These are phyloP conservation scores for Schoenoplectus tabernaemontani DNA, from an alignment of 202 grass and related monocot species.

Conservation along the genomic window DNA sequence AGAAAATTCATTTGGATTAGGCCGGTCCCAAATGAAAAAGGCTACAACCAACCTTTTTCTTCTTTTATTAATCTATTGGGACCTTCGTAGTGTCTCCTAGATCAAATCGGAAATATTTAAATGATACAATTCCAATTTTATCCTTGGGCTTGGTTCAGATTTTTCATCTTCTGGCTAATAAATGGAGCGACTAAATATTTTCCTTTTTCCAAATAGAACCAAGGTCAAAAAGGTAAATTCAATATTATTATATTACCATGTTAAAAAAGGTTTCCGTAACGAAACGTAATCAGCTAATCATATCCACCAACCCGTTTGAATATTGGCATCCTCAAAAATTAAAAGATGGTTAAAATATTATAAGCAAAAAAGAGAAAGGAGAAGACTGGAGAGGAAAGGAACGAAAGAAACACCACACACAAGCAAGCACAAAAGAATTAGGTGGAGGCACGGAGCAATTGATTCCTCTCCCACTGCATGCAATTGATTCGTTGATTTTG, in stretches of 20 bases:
- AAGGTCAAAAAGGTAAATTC: background rate
- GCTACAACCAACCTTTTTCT: too few relatives aligned
- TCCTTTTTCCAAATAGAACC: background rate
- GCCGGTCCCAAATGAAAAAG: too few relatives aligned
- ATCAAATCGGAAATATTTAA: background rate
- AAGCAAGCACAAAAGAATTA: background rate
- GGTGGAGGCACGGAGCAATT: background rate
- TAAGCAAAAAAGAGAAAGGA: too few relatives aligned
- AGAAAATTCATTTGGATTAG: too few relatives aligned
- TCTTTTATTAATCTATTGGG: too few relatives aligned
- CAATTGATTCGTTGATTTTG: background rate
- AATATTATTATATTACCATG: background rate
- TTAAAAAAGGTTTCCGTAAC: background rate
- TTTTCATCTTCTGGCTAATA: background rate
- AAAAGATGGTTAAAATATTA: too few relatives aligned
- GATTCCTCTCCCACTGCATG: background rate
- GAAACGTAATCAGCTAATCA: background rate
- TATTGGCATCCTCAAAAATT: constrained; percentile 20
- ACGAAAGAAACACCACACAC: background rate
- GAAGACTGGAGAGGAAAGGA: too few relatives aligned
- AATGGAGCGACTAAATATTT: background rate
- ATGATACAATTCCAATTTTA: constrained; percentile 3
- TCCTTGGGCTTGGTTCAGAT: background rate
- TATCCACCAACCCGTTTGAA: constrained; percentile 25
- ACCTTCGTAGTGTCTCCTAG: background rate